phyloP scores from a whole-genome alignment of 2,329 filamentous ascomycete genomes.

The Sporothrix globosa region DNA sequence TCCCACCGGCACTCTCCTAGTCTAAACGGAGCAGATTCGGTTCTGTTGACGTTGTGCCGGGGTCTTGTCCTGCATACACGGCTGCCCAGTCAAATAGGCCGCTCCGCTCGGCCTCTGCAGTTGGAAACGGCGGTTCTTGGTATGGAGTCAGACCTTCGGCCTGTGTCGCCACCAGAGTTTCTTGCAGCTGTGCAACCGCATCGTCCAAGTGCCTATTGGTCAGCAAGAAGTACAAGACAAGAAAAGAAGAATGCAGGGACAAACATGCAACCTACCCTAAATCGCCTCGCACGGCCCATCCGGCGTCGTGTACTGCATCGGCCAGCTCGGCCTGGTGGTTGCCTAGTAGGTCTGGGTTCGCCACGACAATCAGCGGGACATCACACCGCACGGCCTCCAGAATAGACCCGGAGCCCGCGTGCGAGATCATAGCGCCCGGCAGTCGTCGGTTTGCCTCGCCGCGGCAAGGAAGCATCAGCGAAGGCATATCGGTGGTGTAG shows the following conservation, averaged over 20 bases:
- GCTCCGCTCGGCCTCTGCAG: conserved; percentile 39
- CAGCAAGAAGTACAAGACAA: neutral
- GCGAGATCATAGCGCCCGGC: conserved; percentile 79
- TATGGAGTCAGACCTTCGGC: conserved; percentile 38
- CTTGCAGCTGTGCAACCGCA: conserved; percentile 38
- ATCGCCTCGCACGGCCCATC: conserved; percentile 74
- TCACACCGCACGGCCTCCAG: conserved; percentile 76
- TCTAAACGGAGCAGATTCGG: conserved; percentile 30
- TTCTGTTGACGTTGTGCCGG: neutral
- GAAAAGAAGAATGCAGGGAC: neutral
- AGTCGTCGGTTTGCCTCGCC: conserved; percentile 44
- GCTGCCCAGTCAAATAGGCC: conserved; percentile 44
- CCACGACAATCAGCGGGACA: conserved; percentile 82
- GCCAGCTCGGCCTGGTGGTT: conserved; percentile 93
- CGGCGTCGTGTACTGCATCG: conserved; percentile 69
- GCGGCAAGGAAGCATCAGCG: conserved; percentile 61
- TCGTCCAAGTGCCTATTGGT: conserved; percentile 37
- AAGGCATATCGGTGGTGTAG: conserved; percentile 65
- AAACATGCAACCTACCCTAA: conserved; percentile 58
- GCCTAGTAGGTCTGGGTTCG: conserved; percentile 78
- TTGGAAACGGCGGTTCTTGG: conserved; percentile 40
- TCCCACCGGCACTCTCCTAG: neutral
- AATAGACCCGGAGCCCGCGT: conserved; percentile 90
- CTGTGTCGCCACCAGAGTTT: conserved; percentile 36
- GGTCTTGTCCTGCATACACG: conserved; percentile 20